A percentile compares a stretch with the other conserved stretches of the same genome.
Conservation (phyloP, 176 grass and related monocot species). For the Cocos nucifera region DNA sequence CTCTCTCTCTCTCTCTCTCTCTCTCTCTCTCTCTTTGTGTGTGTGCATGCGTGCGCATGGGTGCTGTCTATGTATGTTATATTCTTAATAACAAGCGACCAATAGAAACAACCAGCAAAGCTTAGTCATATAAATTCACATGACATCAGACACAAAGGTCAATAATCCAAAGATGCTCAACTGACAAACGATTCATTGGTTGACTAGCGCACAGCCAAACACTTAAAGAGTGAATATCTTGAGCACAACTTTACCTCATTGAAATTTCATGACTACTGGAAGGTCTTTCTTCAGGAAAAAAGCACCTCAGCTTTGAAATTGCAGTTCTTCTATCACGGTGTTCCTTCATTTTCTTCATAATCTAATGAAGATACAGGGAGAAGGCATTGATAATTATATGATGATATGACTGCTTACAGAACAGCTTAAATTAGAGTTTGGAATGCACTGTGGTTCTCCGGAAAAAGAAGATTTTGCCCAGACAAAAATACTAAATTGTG, state of each 20-base stretch:
- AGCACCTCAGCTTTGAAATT: conserved; percentile 24
- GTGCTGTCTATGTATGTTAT: no score
- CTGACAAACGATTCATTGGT: no score
- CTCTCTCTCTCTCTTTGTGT: no score
- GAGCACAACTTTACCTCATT: conserved; percentile 31
- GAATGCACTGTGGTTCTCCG: conserved; percentile 18
- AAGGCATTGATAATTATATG: conserved; percentile 26
- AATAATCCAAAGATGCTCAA: no score
- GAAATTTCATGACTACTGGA: conserved; percentile 28
- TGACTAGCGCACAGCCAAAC: no score
- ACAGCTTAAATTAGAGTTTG: conserved; percentile 43
- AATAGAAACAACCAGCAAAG: not conserved
- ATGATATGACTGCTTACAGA: conserved; percentile 31
- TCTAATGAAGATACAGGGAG: conserved; percentile 36
- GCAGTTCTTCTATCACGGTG: conserved; percentile 20
- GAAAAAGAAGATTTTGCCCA: conserved; percentile 12
- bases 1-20: no score
- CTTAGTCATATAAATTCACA: no score
- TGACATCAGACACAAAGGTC: no score
- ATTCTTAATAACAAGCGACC: not conserved
- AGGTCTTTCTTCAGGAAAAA: conserved; percentile 26
- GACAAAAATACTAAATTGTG: not conserved
- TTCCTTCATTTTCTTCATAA: conserved; percentile 13
- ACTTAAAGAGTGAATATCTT: no score
- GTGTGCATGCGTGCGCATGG: no score